Evolutionary conservation across 768 basidiomycete species (phyloP), one percentile per base, ranked within the genome.

Genomic region (Boletus insuetus): DNA sequence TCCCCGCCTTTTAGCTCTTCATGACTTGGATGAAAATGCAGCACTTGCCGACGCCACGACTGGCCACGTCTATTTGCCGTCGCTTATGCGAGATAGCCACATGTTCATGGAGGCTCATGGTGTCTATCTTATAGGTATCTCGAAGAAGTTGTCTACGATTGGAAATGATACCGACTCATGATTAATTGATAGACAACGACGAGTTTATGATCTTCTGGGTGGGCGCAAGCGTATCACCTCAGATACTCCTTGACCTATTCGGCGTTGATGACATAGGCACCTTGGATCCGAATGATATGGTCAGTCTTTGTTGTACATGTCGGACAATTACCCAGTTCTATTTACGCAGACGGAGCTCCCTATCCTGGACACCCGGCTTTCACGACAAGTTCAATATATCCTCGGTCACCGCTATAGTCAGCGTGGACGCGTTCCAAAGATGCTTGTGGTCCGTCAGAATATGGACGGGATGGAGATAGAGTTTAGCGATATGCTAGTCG

Each of bases 401-500:
- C 73, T 99, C n/a, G 79, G 82, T 0, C 76, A 86, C 60, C 82
- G 91, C 22, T 75, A 78, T 49, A 64, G 73, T 3, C 79, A 84
- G 54, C 79, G 86, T 32, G 77, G 80, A 16, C 79, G 83, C 4
- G 63, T 69, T 34, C 75, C 78, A 8, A 89, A 84, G 67, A 76
- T 94, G 61, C 73, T 84, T 35, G 79, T 98, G 26, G 91, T 91
- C 0, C 82, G 97, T 10, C 97, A 98, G 69, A 92, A 97, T 67
- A 77, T 94, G 69, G 97, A 99, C 66, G 96, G 84, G 13, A 76
- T 84, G 49, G 96, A 99, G 74, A 82, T 98, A 43, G 97, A 98
- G 70, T 98, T 96, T 64, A 90, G 89, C 59, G 97, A 99, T 73
- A 90, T 97, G 90, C 79, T 99, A 13, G 85, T 97, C 24, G 97